phyloP scores from a whole-genome alignment of 768 basidiomycete genomes.

The Russula compacta region DNA sequence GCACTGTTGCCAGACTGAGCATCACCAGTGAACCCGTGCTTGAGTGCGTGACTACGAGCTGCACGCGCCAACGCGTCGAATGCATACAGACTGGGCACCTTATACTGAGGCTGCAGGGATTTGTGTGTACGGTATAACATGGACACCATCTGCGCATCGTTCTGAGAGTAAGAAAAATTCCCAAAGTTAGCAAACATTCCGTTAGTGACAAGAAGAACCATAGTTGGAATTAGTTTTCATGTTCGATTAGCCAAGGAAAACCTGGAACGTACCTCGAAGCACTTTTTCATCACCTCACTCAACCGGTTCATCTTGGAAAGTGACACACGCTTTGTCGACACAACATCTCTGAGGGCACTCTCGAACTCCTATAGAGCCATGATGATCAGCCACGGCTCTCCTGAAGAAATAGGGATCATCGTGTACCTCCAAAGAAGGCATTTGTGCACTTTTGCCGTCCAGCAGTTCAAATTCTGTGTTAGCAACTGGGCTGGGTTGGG shows the following conservation, averaged over 20 bases:
- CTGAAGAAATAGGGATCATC: not conserved
- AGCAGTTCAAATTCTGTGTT: not conserved
- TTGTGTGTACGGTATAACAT: slow-evolving; percentile 86
- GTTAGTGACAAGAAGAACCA: not conserved
- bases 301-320: slow-evolving; percentile 75
- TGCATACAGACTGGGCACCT: slow-evolving; percentile 84
- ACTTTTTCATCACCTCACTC: slow-evolving; percentile 67
- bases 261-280: slow-evolving; percentile 53
- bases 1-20: slow-evolving; percentile 60
- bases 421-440: slow-evolving; percentile 23
- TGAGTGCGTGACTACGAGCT: slow-evolving; percentile 58
- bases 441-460: slow-evolving; percentile 4
- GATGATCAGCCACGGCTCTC: not conserved
- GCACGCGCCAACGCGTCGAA: slow-evolving; percentile 91
- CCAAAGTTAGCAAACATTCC: not conserved
- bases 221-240: not conserved
- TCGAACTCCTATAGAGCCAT: slow-evolving; percentile 60
- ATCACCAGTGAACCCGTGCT: slow-evolving; percentile 52
- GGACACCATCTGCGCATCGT: slow-evolving; percentile 82
- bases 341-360: slow-evolving; percentile 67
- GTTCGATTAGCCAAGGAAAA: not conserved
- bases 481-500: not conserved
- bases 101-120: slow-evolving; percentile 53
- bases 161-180: slow-evolving; percentile 33
- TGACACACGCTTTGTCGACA: slow-evolving; percentile 75